phyloP scores from a whole-genome alignment of 441 rosid genomes.

The California macrophylla region DNA sequence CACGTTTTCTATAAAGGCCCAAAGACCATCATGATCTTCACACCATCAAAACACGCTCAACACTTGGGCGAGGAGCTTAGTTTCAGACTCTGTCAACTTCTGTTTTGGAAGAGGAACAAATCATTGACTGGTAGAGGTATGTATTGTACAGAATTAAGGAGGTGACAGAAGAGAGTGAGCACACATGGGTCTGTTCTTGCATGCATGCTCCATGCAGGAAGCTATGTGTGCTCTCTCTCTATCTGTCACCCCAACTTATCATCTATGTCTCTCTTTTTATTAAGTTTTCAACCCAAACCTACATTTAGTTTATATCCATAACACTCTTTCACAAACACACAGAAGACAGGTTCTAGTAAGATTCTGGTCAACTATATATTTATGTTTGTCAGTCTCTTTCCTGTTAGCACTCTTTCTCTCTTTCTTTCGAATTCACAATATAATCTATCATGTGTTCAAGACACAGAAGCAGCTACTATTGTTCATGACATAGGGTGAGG shows the following conservation, averaged over 20 bases:
- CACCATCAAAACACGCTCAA: constrained; percentile 4
- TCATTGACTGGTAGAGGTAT: neutral
- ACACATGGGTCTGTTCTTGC: constrained; percentile 29
- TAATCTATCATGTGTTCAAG: neutral
- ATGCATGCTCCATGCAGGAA: constrained; percentile 13
- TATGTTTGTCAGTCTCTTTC: neutral
- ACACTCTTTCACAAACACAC: too few relatives aligned
- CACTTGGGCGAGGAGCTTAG: neutral
- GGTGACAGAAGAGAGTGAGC: constrained; percentile 43
- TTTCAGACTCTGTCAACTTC: neutral
- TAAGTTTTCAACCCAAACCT: neutral
- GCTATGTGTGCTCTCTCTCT: constrained; percentile 29
- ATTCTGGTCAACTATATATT: neutral
- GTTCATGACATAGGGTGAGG: neutral
- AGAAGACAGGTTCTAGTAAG: neutral
- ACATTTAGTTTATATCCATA: neutral
- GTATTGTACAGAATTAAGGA: constrained; percentile 4
- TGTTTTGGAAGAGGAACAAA: neutral
- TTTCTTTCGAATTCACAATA: neutral
- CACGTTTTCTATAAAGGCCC: constrained; percentile 10
- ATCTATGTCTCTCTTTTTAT: neutral
- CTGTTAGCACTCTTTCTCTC: neutral
- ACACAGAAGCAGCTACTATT: neutral
- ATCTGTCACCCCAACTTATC: constrained; percentile 19
- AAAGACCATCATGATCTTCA: neutral